Evolutionary conservation across 805 yeast species (phyloP).

Genomic region (Yarrowia alimentaria): DNA sequence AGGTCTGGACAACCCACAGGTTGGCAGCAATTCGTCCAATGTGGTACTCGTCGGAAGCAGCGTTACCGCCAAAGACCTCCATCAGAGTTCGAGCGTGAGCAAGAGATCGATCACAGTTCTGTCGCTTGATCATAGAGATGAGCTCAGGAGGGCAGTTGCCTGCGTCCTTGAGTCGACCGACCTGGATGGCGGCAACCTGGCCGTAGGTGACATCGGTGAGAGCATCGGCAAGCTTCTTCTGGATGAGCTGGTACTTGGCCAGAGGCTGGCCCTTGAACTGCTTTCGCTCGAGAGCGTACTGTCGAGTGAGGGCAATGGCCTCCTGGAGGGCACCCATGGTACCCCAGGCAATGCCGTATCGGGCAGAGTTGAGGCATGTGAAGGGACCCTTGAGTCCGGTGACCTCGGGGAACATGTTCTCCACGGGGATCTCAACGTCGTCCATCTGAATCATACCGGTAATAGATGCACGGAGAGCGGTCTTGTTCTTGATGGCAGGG

Average conservation of each 20-base stretch:
- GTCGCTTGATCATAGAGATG: slow-evolving; percentile 47
- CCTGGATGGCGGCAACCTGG: slow-evolving; percentile 43
- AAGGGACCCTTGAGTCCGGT: slow-evolving; percentile 48
- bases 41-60: slow-evolving; percentile 46
- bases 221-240: slow-evolving; percentile 46
- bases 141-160: slow-evolving; percentile 44
- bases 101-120: slow-evolving; percentile 46
- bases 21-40: slow-evolving; percentile 46
- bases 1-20: slow-evolving; percentile 47
- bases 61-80: slow-evolving; percentile 50
- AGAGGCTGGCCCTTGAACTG: slow-evolving; percentile 44
- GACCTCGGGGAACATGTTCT: slow-evolving; percentile 43
- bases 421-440: slow-evolving; percentile 46
- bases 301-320: slow-evolving; percentile 41
- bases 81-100: slow-evolving; percentile 41
- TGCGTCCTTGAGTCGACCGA: slow-evolving; percentile 44
- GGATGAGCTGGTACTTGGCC: slow-evolving; percentile 45
- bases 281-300: slow-evolving; percentile 43
- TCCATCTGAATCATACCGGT: slow-evolving; percentile 48
- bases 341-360: slow-evolving; percentile 48
- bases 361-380: slow-evolving; percentile 46
- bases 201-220: slow-evolving; percentile 45
- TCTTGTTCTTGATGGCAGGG: slow-evolving; percentile 44
- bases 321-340: slow-evolving; percentile 47
- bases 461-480: slow-evolving; percentile 44